phyloP scores from a whole-genome alignment of 768 basidiomycete genomes.

The Tylopilus intermedius region DNA sequence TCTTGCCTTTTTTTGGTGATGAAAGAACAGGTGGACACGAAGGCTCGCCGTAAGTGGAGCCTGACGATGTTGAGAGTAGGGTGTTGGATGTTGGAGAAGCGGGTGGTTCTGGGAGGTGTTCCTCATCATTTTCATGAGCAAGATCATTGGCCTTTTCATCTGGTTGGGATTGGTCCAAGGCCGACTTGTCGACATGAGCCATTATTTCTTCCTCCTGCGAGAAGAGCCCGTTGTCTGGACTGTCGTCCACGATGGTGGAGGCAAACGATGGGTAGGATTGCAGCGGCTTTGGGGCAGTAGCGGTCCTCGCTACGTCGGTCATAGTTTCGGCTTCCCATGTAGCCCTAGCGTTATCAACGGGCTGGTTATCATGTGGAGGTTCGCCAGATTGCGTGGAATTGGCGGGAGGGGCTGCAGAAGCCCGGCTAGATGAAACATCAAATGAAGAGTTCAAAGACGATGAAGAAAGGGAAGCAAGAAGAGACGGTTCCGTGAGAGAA shows the following conservation, averaged over 20 bases:
- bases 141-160: slow-evolving; percentile 20
- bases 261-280: slow-evolving; percentile 43
- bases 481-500: slow-evolving; percentile 29
- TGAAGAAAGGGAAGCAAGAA: slow-evolving; percentile 29
- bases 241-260: slow-evolving; percentile 49
- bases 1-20: slow-evolving; percentile 35
- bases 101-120: slow-evolving; percentile 57
- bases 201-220: slow-evolving; percentile 25
- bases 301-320: slow-evolving; percentile 4
- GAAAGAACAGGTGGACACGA: slow-evolving; percentile 29
- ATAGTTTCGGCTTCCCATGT: slow-evolving; percentile 32
- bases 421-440: slow-evolving; percentile 46
- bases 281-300: slow-evolving; percentile 29
- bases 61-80: slow-evolving; percentile 30
- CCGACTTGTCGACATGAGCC: slow-evolving; percentile 15
- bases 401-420: slow-evolving; percentile 29
- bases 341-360: slow-evolving; percentile 45
- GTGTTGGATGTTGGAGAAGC: slow-evolving; percentile 53
- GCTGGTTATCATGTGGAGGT: slow-evolving; percentile 41
- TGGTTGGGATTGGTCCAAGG: slow-evolving; percentile 13
- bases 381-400: slow-evolving; percentile 29
- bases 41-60: slow-evolving; percentile 43
- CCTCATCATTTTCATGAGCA: slow-evolving; percentile 27
- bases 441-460: slow-evolving; percentile 32
- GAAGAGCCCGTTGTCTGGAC: slow-evolving; percentile 30